phyloP scores from a whole-genome alignment of 805 yeast species.

The Monosporozyma yasuniensis region DNA sequence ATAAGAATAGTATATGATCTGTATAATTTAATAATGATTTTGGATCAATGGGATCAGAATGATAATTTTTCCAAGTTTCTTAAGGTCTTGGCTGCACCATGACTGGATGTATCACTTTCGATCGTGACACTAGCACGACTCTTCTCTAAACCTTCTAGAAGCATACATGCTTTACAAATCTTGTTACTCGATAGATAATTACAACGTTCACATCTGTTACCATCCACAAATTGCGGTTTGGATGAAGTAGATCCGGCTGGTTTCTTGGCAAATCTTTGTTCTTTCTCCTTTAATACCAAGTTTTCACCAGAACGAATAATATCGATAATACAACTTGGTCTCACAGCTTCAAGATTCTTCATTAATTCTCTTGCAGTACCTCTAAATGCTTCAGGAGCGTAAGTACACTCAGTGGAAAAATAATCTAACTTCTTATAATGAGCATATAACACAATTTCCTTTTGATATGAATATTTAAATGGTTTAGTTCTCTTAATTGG shows the following conservation, averaged over 20 bases:
- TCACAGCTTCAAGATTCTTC: slow-evolving; percentile 79
- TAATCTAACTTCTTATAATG: slow-evolving; percentile 92
- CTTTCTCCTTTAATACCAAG: slow-evolving; percentile 54
- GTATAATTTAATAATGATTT: background rate
- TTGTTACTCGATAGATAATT: slow-evolving; percentile 84
- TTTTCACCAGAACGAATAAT: slow-evolving; percentile 91
- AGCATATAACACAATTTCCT: slow-evolving; percentile 94
- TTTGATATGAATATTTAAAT: slow-evolving; percentile 89
- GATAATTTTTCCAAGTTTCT: slow-evolving; percentile 3
- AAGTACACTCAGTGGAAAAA: slow-evolving; percentile 94
- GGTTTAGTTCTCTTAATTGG: slow-evolving; percentile 94
- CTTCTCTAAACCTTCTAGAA: slow-evolving; percentile 74
- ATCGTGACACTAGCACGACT: slow-evolving; percentile 58
- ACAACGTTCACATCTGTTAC: slow-evolving; percentile 76
- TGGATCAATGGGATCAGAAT: background rate
- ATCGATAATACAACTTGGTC: slow-evolving; percentile 91
- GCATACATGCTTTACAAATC: slow-evolving; percentile 87
- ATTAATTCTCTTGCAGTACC: slow-evolving; percentile 93
- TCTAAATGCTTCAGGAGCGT: slow-evolving; percentile 97
- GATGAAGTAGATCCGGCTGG: slow-evolving; percentile 21
- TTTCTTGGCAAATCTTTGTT: slow-evolving; percentile 20
- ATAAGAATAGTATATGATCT: no score
- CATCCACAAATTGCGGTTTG: slow-evolving; percentile 38
- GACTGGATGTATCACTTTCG: slow-evolving; percentile 34
- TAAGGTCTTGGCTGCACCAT: slow-evolving; percentile 4